Conservation (phyloP, 2,329 filamentous ascomycete genomes). For the Calonectria crousiana region DNA sequence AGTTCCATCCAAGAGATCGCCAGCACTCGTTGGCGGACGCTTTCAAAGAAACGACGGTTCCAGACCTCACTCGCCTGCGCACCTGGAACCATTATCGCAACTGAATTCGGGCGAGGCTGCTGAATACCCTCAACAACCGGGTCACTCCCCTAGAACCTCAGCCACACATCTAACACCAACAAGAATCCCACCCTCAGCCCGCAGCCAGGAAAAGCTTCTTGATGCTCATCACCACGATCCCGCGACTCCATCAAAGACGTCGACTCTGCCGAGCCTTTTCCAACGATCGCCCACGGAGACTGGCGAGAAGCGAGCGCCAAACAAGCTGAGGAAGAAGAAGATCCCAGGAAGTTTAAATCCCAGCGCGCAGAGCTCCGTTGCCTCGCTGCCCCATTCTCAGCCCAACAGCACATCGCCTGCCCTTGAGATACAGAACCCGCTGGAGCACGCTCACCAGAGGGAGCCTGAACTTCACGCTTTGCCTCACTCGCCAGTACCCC, state of each 20-base stretch:
- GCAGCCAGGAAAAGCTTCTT: constrained; percentile 63
- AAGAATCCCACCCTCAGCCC: constrained; percentile 49
- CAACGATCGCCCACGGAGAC: constrained; percentile 73
- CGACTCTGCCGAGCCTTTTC: constrained; percentile 77
- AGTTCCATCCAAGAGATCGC: constrained; percentile 89
- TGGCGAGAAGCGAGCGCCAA: constrained; percentile 79
- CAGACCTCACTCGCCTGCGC: constrained; percentile 48
- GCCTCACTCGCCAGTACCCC: constrained; percentile 33
- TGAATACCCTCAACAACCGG: constrained; percentile 44
- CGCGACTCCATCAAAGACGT: constrained; percentile 73
- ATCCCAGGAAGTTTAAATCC: constrained; percentile 81
- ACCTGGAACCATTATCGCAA: constrained; percentile 54
- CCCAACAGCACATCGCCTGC: constrained; percentile 61
- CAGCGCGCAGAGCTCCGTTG: constrained; percentile 90
- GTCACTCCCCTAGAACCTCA: constrained; percentile 44
- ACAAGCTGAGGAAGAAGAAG: constrained; percentile 91
- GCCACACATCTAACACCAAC: constrained; percentile 44
- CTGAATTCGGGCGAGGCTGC: constrained; percentile 42
- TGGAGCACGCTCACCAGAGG: constrained; percentile 52
- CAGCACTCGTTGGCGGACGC: constrained; percentile 75
- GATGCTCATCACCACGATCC: constrained; percentile 54
- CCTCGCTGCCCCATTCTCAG: constrained; percentile 70
- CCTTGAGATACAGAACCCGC: constrained; percentile 59
- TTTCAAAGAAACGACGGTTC: constrained; percentile 63
- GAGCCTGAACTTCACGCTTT: constrained; percentile 33